Conservation (phyloP, 257 asterid species). For the Penstemon eatonii region DNA sequence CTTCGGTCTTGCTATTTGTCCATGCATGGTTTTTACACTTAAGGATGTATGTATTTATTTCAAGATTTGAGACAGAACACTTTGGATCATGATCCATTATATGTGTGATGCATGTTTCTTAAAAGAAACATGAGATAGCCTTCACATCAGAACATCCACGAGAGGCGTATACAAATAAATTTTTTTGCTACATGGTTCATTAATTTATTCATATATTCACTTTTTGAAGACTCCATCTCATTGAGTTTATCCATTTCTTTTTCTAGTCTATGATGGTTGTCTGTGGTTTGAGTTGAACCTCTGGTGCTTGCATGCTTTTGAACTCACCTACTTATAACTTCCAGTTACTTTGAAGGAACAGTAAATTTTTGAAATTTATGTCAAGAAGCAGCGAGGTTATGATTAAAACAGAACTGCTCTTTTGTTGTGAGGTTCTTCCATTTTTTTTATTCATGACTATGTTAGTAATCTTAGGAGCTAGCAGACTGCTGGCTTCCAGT, state of each 20-base stretch:
- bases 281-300: too few species aligned
- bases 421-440: background rate
- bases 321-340: background rate
- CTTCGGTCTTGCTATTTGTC: too few species aligned
- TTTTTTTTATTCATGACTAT: background rate
- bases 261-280: background rate
- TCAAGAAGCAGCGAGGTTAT: background rate
- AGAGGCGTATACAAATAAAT: too few species aligned
- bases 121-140: too few species aligned
- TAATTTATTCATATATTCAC: too few species aligned
- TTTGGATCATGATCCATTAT: background rate
- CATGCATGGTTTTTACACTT: background rate
- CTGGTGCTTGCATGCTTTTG: too few species aligned
- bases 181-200: too few species aligned
- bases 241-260: background rate
- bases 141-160: too few species aligned
- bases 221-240: too few species aligned
- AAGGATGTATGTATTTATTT: background rate
- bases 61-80: slow-evolving; percentile 6
- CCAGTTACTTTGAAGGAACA: background rate
- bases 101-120: too few species aligned
- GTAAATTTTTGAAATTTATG: background rate
- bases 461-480: background rate
- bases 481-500: slow-evolving; percentile 1
- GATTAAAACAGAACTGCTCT: background rate